Conservation (phyloP, 2,329 filamentous ascomycete species). For the Fusarium hostae region DNA sequence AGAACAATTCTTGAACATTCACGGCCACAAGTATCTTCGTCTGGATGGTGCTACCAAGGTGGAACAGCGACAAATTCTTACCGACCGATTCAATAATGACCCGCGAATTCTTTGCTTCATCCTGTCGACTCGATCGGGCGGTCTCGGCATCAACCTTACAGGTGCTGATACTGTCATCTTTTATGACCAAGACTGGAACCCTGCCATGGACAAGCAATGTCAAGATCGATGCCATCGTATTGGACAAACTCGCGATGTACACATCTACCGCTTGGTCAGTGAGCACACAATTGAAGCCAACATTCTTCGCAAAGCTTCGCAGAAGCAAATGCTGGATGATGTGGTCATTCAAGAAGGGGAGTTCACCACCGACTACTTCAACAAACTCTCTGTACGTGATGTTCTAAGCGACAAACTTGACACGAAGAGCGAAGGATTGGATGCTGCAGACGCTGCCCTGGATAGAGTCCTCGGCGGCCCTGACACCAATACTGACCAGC, state of each 20-base stretch:
- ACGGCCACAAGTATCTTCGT: slow-evolving; percentile 95
- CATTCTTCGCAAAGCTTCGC: slow-evolving; percentile 93
- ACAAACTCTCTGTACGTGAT: slow-evolving; percentile 78
- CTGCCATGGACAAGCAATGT: slow-evolving; percentile 99
- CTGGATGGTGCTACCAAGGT: slow-evolving; percentile 97
- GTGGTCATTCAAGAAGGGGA: slow-evolving; percentile 98
- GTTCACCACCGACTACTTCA: slow-evolving; percentile 97
- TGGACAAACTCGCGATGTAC: slow-evolving; percentile 95
- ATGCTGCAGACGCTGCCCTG: slow-evolving; percentile 83
- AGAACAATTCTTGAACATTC: slow-evolving; percentile 97
- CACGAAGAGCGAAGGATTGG: slow-evolving; percentile 61
- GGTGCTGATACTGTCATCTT: slow-evolving; percentile 98
- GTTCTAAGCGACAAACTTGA: slow-evolving; percentile 72
- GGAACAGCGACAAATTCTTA: slow-evolving; percentile 93
- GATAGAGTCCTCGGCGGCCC: slow-evolving; percentile 81
- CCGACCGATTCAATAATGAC: slow-evolving; percentile 97
- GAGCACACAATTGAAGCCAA: slow-evolving; percentile 98
- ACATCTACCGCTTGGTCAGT: slow-evolving; percentile 94
- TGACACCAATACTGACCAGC: slow-evolving; percentile 69
- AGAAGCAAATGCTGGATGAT: slow-evolving; percentile 97
- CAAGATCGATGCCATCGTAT: slow-evolving; percentile 98
- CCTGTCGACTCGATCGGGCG: slow-evolving; percentile 91
- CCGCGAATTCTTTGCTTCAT: slow-evolving; percentile 94
- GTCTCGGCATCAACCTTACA: slow-evolving; percentile 94
- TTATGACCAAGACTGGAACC: slow-evolving; percentile 99